phyloP scores from a whole-genome alignment of 2,329 filamentous ascomycete genomes.

The Xylaria sp. region DNA sequence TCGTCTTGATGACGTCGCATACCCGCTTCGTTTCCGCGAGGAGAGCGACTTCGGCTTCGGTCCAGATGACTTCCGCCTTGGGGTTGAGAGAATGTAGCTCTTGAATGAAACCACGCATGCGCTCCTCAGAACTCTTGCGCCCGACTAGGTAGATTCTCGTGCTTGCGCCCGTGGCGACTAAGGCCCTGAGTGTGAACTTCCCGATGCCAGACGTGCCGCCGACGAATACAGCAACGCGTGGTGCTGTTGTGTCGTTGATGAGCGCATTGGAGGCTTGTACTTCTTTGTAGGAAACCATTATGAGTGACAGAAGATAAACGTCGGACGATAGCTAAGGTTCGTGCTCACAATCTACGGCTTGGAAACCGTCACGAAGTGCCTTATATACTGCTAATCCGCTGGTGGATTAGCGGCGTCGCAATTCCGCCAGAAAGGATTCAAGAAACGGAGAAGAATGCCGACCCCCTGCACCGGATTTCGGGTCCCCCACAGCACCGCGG shows the following conservation, averaged over 20 bases:
- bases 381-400: too few species aligned
- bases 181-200: constrained; percentile 52
- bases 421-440: neutral
- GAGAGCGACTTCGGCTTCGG: constrained; percentile 57
- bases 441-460: neutral
- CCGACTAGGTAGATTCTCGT: constrained; percentile 58
- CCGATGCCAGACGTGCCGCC: constrained; percentile 62
- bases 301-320: neutral
- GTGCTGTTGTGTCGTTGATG: constrained; percentile 53
- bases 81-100: constrained; percentile 53
- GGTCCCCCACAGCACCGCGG: neutral
- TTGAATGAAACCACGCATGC: constrained; percentile 50
- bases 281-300: constrained; percentile 53
- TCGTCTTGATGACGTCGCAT: constrained; percentile 53
- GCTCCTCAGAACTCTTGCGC: constrained; percentile 52
- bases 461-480: neutral
- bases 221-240: constrained; percentile 56
- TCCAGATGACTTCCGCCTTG: constrained; percentile 56
- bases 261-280: constrained; percentile 54
- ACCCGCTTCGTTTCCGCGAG: constrained; percentile 56
- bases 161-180: constrained; percentile 52
- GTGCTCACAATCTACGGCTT: neutral
- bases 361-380: too few species aligned
- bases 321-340: neutral
- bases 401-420: too few species aligned